Evolutionary conservation across 1,284 basidiomycete genomes (phyloP).

Genomic region (Inonotus obliquus): DNA sequence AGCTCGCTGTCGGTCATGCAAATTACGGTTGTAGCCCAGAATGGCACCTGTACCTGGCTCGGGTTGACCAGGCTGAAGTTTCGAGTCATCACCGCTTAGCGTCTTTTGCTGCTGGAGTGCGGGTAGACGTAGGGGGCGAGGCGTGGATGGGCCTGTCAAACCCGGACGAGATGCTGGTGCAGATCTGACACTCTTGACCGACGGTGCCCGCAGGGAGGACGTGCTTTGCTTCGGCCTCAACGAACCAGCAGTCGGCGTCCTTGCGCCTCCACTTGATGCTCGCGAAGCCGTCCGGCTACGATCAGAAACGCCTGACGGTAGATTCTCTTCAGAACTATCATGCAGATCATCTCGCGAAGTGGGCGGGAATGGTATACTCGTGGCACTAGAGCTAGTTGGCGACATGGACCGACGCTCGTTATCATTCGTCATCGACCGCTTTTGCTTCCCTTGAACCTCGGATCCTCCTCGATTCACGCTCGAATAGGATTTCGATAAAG

Average conservation of each 20-base stretch:
- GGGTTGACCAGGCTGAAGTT: conserved; percentile 28
- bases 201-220: neutral
- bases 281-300: neutral
- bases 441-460: neutral
- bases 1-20: conserved; percentile 33
- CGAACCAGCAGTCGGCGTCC: conserved; percentile 5
- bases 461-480: neutral
- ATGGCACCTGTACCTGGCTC: conserved; percentile 27
- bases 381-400: conserved; percentile 15
- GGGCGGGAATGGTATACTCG: conserved; percentile 14
- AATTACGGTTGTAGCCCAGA: conserved; percentile 35
- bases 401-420: conserved; percentile 7
- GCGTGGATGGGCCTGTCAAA: conserved; percentile 8
- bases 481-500: conserved; percentile 10
- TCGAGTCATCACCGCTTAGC: neutral
- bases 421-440: neutral
- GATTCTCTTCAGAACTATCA: neutral
- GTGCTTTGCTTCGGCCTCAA: neutral
- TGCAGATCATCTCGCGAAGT: conserved; percentile 11
- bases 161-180: conserved; percentile 3
- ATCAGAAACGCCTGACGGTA: neutral
- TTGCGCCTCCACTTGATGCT: neutral
- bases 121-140: conserved; percentile 19
- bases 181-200: conserved; percentile 2
- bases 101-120: conserved; percentile 12